Evolutionary conservation across 1,284 basidiomycete genomes (phyloP), one percentile per base, ranked within the genome.

Genomic region (Ganoderma meredithae): DNA sequence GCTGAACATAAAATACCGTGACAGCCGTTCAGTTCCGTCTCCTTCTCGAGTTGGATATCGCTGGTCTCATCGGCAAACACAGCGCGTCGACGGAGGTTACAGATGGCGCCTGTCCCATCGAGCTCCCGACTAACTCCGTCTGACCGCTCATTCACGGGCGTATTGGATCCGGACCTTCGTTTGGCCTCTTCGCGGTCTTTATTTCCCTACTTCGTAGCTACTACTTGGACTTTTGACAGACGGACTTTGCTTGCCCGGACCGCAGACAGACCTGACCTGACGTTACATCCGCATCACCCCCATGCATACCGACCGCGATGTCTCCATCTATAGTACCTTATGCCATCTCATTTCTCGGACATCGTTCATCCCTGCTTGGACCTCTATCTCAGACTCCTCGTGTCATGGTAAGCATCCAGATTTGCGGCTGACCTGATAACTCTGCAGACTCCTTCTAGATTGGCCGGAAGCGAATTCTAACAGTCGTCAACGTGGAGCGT

Each of bases 31-130:
- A 88, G 74, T 90, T 95, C 78, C 85, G 86, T 27, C 77, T 96
- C 56, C 78, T 89, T 47, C 80, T 96, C 58, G 83, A 87, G 56
- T 89, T 95, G 86, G 77, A 81, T 59, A 95, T 96, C 69, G 77
- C 84, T 12, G 95, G 95, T 15, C 84, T 96, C 47, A 82, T 85
- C n/a, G 82, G 83, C 17, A 81, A 82, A 15, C 86, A 84, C 41
- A 79, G 79, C 22, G 82, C 88, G 0, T 86, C 89, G 0, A 86
- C 89, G 0, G 81, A 88, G 69, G 83, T 95, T 58, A 81, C 84
- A 8, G 84, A 88, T 72, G 91, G 90, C 0, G 78, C 83, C 17
- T 97, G 95, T 76, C 95, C 95, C 0, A 86, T 96, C 72, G 88
- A 94, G 77, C 84, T 96, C 1, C 75, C 91, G 7, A 70, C 82